Base-by-base conservation (phyloP, 495 filamentous ascomycete species). In the Penicillium silybi region DNA sequence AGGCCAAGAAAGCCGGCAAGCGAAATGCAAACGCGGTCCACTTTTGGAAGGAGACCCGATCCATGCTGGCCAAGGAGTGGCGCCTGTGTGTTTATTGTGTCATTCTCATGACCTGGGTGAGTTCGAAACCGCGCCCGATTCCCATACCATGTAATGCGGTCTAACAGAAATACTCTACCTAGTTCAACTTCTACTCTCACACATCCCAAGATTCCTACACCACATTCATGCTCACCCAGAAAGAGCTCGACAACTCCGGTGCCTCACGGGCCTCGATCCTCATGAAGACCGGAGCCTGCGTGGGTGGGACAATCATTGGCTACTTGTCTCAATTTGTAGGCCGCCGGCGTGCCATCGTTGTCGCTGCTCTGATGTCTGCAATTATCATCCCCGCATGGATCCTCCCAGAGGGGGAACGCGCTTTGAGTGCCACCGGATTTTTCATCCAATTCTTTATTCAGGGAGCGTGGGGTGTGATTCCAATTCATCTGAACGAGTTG, bases 391-490 rank as follows among this genome's bases (percentile, higher is more conserved):
- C 85, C 0, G 81, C 85, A 20, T 90, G 84, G 85, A 87, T 89
- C 48, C 74, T 90, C 6, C 86, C 85, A 3, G 63, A 69, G 0
- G 68, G 63, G 32, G 83, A 83, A 67, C 60, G 68, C 0, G 62
- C 72, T 4, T 76, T 91, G 16, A 85, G 83, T 1, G 85, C 73
- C 4, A 75, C 79, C 1, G 86, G 83, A 18, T 92, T 92, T 73
- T 80, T 87, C 63, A 79, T 89, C 51, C 87, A 92, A 60, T 89
- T 89, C 67, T 89, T 86, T 62, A 78, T 89, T 22, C 85, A 90
- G 58, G 88, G 88, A 7, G 84, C 85, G 0, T 92, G 83, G 84
- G 86, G 88, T 35, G 82, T 90, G 6, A 82, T 90, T 25, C 88
- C 88, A 8, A 86, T 90, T 57, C 87, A 89, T 57, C 75, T 92